Percentiles rank a stretch among this genome's conserved stretches.
Conservation (phyloP, 2,329 filamentous ascomycete species). For the Fusarium nelsonii region DNA sequence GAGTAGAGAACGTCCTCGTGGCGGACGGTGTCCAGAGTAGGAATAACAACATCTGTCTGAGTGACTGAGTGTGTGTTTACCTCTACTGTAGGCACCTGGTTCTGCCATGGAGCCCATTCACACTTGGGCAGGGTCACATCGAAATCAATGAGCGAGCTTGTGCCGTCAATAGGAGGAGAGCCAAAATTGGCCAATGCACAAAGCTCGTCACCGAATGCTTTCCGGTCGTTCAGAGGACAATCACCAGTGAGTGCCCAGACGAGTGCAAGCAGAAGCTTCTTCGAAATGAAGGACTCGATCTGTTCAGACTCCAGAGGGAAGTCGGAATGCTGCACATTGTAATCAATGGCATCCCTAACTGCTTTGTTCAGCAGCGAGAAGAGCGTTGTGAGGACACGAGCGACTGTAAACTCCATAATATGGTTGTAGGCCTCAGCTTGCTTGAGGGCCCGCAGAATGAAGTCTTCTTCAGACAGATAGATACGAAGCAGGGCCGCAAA, state of each 20-base stretch:
- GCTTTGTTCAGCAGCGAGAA: conserved; percentile 97
- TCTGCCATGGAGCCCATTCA: conserved; percentile 94
- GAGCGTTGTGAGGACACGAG: conserved; percentile 89
- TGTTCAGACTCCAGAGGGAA: conserved; percentile 93
- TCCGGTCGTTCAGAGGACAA: conserved; percentile 88
- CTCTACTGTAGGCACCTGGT: conserved; percentile 92
- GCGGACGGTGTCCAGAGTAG: conserved; percentile 94
- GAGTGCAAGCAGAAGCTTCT: conserved; percentile 91
- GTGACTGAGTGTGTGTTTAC: conserved; percentile 98
- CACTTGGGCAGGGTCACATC: conserved; percentile 88
- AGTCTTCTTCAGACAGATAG: conserved; percentile 81
- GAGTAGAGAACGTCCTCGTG: conserved; percentile 99
- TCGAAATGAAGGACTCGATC: conserved; percentile 88
- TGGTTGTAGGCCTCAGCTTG: conserved; percentile 86
- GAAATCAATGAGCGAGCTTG: conserved; percentile 92
- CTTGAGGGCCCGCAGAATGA: conserved; percentile 81
- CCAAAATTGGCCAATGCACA: conserved; percentile 87
- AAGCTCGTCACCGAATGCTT: conserved; percentile 87
- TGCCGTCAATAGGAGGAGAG: conserved; percentile 81
- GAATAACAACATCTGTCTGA: conserved; percentile 98
- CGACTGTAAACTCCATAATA: conserved; percentile 98
- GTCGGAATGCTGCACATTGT: conserved; percentile 93
- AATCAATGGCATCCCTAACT: conserved; percentile 92
- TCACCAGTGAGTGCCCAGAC: conserved; percentile 98
- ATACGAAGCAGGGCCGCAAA: conserved; percentile 83